Evolutionary conservation across 2,329 filamentous ascomycete species (phyloP).

Genomic region (Claviceps arundinis): DNA sequence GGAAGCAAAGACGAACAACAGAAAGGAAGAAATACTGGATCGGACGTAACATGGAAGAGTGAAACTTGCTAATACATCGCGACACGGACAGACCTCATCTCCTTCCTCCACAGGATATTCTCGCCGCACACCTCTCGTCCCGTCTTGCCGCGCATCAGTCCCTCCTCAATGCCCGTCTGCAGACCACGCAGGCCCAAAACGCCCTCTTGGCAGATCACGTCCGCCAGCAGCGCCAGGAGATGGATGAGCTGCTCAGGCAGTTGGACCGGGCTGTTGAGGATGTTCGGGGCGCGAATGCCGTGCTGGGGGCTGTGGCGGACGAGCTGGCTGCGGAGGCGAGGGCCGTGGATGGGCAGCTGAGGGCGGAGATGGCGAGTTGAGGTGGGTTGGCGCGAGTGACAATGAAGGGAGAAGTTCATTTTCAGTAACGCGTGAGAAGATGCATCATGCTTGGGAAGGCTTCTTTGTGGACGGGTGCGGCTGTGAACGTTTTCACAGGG

Average conservation of each 20-base stretch:
- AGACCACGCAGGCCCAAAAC: slow-evolving; percentile 44
- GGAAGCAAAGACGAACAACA: no score
- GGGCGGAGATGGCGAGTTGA: slow-evolving; percentile 9
- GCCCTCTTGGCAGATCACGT: slow-evolving; percentile 38
- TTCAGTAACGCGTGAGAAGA: no score
- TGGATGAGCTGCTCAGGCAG: slow-evolving; percentile 33
- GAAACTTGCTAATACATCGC: no score
- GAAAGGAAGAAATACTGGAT: no score
- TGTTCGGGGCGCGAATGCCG: slow-evolving; percentile 37
- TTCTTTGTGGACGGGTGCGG: no score
- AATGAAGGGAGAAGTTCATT: no score
- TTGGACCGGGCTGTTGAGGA: slow-evolving; percentile 41
- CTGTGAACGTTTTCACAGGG: no score
- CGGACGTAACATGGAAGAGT: background rate
- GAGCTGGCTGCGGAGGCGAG: slow-evolving; percentile 38
- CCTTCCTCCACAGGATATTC: slow-evolving; percentile 37
- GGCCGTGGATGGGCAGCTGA: slow-evolving; percentile 9
- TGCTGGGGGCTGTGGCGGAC: slow-evolving; percentile 32
- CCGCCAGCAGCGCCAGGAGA: slow-evolving; percentile 39
- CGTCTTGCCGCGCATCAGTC: slow-evolving; percentile 39
- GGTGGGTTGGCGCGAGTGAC: background rate
- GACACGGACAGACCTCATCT: slow-evolving; percentile 34
- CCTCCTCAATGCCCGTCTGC: slow-evolving; percentile 42
- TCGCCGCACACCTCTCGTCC: slow-evolving; percentile 41
- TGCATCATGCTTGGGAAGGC: no score